phyloP scores from a whole-genome alignment of 176 grass and related monocot genomes.

The Hordeum vulgare region DNA sequence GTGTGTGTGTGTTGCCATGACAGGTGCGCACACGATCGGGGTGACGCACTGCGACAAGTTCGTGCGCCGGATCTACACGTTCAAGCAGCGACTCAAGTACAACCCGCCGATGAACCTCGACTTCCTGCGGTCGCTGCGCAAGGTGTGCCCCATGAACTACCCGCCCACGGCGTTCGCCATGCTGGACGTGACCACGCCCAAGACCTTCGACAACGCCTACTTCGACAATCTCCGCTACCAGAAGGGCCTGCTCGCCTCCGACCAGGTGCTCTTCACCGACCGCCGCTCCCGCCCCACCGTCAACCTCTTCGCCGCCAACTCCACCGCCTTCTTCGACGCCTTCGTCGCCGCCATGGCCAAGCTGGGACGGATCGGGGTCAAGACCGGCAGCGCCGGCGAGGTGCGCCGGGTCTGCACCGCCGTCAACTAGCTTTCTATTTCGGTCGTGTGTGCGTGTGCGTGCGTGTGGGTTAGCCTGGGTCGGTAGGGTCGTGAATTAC shows the following conservation, averaged over 20 bases:
- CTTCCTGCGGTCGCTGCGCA: slow-evolving; percentile 57
- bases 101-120: slow-evolving; percentile 81
- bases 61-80: slow-evolving; percentile 68
- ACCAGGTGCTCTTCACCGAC: slow-evolving; percentile 71
- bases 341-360: slow-evolving; percentile 59
- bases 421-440: slow-evolving; percentile 21
- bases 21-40: slow-evolving; percentile 75
- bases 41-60: slow-evolving; percentile 88
- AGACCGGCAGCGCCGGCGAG: slow-evolving; percentile 55
- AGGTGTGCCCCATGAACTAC: slow-evolving; percentile 50
- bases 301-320: slow-evolving; percentile 64
- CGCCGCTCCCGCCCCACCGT: slow-evolving; percentile 54
- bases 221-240: slow-evolving; percentile 68
- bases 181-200: slow-evolving; percentile 50
- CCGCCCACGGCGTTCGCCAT: slow-evolving; percentile 29
- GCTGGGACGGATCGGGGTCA: slow-evolving; percentile 58
- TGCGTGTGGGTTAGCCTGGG: neutral
- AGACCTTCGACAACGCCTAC: slow-evolving; percentile 76
- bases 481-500: neutral
- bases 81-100: slow-evolving; percentile 46
- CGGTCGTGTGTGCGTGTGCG: neutral
- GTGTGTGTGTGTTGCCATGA: neutral
- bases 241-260: slow-evolving; percentile 75
- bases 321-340: slow-evolving; percentile 55
- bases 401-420: slow-evolving; percentile 63